These are phyloP conservation scores for Zygotorulaspora sp. DNA, from an alignment of 805 yeast genomes.

Conservation along the genomic window DNA sequence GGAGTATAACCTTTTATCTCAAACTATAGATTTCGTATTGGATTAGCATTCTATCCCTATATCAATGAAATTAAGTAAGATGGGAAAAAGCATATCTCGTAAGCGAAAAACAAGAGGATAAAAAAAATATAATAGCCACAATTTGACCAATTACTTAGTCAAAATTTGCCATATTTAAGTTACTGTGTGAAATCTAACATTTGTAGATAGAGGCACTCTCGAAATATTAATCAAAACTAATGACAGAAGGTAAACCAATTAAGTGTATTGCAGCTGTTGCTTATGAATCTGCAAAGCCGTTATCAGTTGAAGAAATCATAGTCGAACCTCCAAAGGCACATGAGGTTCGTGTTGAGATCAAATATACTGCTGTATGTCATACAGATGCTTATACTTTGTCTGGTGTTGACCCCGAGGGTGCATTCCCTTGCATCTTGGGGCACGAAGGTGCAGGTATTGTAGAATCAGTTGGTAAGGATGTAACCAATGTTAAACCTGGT, in stretches of 20 bases:
- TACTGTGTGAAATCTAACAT: no score
- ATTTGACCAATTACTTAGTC: no score
- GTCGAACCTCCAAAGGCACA: conserved; percentile 95
- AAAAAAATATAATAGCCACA: no score
- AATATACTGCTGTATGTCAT: conserved; percentile 93
- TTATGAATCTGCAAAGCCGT: conserved; percentile 87
- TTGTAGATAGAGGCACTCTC: no score
- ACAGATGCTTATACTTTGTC: conserved; percentile 96
- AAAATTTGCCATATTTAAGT: no score
- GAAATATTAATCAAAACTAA: no score
- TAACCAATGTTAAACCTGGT: conserved; percentile 82
- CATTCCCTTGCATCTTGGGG: conserved; percentile 87
- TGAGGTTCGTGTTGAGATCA: conserved; percentile 89
- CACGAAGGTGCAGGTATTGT: conserved; percentile 99
- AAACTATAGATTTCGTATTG: conserved; percentile 1
- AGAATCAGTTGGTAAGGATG: conserved; percentile 93
- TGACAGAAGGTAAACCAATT: conserved; percentile 46
- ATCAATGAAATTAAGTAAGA: no score
- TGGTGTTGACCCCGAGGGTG: conserved; percentile 95
- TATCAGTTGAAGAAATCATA: conserved; percentile 78
- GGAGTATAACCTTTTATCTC: no score
- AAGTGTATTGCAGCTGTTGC: conserved; percentile 96
- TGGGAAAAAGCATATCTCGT: no score
- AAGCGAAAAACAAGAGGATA: no score
- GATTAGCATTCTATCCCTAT: not conserved